These are phyloP conservation scores for Friedmanniomyces simplex DNA, from an alignment of 495 filamentous ascomycete genomes.

Conservation along the genomic window DNA sequence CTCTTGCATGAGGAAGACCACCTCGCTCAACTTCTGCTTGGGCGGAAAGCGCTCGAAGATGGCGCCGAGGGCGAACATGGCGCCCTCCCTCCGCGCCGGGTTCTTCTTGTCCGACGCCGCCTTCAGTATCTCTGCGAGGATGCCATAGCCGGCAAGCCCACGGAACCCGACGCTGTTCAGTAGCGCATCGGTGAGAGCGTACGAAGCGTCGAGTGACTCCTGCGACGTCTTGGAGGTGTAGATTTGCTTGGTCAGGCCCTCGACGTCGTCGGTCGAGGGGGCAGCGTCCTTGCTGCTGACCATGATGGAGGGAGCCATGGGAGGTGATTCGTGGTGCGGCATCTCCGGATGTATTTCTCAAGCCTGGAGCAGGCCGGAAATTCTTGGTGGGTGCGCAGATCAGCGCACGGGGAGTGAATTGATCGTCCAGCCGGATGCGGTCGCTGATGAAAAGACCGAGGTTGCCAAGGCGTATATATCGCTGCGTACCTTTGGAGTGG, in stretches of 20 bases:
- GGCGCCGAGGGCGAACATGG: conserved; percentile 89
- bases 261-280: conserved; percentile 58
- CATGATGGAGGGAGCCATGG: conserved; percentile 48
- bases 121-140: conserved; percentile 65
- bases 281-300: conserved; percentile 46
- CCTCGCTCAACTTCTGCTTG: conserved; percentile 67
- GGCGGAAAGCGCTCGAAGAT: conserved; percentile 81
- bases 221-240: conserved; percentile 76
- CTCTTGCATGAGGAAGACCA: conserved; percentile 68
- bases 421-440: not conserved
- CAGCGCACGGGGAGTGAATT: too few species aligned
- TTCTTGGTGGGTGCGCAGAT: not conserved
- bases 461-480: not conserved
- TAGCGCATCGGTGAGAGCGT: conserved; percentile 69
- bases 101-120: conserved; percentile 92
- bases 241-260: conserved; percentile 59
- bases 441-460: not conserved
- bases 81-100: conserved; percentile 72
- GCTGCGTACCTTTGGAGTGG: not conserved
- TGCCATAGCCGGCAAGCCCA: conserved; percentile 62
- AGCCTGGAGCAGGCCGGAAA: not conserved
- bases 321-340: conserved; percentile 55
- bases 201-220: conserved; percentile 75
- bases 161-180: conserved; percentile 67
- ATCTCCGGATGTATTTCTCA: conserved; percentile 31